These are phyloP conservation scores for Thalia dealbata DNA, from an alignment of 176 grass and related monocot species.

Conservation along the genomic window DNA sequence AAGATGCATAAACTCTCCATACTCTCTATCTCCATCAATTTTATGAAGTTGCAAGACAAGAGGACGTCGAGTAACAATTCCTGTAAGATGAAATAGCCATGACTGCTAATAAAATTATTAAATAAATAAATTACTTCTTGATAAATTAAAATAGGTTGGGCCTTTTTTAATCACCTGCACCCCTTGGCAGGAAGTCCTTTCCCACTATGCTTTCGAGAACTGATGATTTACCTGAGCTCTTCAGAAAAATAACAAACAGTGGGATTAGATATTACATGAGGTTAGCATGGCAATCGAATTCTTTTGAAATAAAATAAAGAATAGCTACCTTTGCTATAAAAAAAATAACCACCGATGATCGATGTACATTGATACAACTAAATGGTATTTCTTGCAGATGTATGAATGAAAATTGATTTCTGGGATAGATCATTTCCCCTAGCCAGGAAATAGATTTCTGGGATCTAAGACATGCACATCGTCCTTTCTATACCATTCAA, in stretches of 20 bases:
- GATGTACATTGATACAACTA: too few relatives aligned
- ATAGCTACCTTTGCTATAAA: too few relatives aligned
- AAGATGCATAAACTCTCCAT: constrained; percentile 96
- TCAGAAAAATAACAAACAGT: background rate
- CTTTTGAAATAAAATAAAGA: background rate
- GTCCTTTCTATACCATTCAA: background rate
- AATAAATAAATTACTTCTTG: background rate
- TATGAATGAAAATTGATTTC: background rate
- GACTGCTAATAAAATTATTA: background rate
- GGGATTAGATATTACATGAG: background rate
- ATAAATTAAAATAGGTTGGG: background rate
- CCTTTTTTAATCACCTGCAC: constrained; percentile 58
- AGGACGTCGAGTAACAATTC: constrained; percentile 90
- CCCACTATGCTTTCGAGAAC: constrained; percentile 94
- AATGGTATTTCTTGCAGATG: too few relatives aligned
- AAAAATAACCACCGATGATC: too few relatives aligned
- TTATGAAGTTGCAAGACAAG: constrained; percentile 92
- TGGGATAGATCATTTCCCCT: background rate
- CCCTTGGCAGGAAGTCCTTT: constrained; percentile 94
- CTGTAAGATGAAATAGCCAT: constrained; percentile 31
- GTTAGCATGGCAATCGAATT: background rate
- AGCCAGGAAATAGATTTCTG: background rate
- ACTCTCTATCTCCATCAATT: constrained; percentile 74
- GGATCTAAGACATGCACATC: background rate
- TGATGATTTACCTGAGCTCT: constrained; percentile 99